Conservation (phyloP, 192 early-diverging fungal species). For the Rhizoclosmatium sp. region DNA sequence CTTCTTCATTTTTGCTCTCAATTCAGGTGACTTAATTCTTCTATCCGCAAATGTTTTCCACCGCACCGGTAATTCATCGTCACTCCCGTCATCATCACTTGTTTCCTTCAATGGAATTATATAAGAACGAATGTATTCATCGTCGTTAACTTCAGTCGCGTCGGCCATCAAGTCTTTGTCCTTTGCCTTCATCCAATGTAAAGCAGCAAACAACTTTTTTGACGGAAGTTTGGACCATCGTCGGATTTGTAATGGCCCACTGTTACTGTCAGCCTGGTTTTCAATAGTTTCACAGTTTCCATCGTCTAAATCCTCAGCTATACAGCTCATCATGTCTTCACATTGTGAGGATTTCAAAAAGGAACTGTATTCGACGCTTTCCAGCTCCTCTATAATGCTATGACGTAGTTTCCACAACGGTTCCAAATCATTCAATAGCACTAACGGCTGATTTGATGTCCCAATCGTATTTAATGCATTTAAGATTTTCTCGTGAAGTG, state of each 20-base stretch:
- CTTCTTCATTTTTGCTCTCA: background rate
- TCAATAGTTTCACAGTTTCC: background rate
- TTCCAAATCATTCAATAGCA: constrained; percentile 31
- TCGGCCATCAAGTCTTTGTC: background rate
- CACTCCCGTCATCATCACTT: constrained; percentile 13
- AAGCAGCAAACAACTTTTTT: constrained; percentile 9
- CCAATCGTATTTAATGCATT: background rate
- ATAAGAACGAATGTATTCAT: constrained; percentile 26
- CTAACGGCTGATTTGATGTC: background rate
- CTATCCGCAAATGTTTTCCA: background rate
- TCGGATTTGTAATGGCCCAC: background rate
- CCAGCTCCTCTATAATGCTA: constrained; percentile 12
- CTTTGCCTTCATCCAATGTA: constrained; percentile 10
- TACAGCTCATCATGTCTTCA: background rate
- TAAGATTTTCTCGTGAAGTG: background rate
- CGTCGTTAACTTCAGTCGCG: background rate
- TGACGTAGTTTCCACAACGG: constrained; percentile 25
- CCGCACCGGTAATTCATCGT: background rate
- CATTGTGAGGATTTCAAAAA: background rate
- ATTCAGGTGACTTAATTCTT: background rate
- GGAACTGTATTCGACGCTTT: background rate
- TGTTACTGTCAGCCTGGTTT: background rate
- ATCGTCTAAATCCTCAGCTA: background rate
- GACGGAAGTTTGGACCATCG: background rate
- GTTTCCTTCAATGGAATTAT: constrained; percentile 26